A percentile compares a stretch with the other conserved stretches of the same genome.
These are phyloP conservation scores for Apophysomyces trapeziformis DNA, from an alignment of 371 early-diverging fungal genomes.

Conservation along the genomic window DNA sequence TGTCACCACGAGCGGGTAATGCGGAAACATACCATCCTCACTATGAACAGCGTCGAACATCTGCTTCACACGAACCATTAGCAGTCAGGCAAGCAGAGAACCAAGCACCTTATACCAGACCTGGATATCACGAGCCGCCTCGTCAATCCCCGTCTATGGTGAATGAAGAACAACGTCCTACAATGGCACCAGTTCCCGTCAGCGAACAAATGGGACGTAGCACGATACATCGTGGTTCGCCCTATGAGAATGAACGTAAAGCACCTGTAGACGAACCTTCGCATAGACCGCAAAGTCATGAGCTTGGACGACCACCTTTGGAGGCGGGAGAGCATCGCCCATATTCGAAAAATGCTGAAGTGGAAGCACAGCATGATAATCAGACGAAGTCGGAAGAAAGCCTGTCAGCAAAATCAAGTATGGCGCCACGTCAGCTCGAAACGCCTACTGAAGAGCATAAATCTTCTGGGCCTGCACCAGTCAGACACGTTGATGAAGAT, in stretches of 20 bases:
- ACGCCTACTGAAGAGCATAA: slow-evolving; percentile 6
- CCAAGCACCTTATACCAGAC: slow-evolving; percentile 8
- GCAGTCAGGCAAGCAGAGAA: slow-evolving; percentile 6
- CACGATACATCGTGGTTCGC: neutral
- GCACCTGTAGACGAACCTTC: neutral
- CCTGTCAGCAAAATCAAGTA: neutral
- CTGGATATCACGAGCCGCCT: slow-evolving; percentile 3
- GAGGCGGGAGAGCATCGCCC: slow-evolving; percentile 1
- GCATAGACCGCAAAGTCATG: neutral
- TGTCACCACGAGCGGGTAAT: slow-evolving; percentile 23
- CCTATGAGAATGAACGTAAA: slow-evolving; percentile 1
- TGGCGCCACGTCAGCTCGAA: slow-evolving; percentile 1
- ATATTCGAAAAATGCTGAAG: slow-evolving; percentile 5
- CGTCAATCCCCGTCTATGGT: neutral
- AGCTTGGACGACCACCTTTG: neutral
- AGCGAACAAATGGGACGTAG: neutral
- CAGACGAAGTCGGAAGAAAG: neutral
- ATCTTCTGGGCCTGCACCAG: slow-evolving; percentile 9
- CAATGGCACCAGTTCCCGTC: neutral
- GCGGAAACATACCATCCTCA: slow-evolving; percentile 21
- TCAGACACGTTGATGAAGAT: slow-evolving; percentile 23
- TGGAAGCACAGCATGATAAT: slow-evolving; percentile 6
- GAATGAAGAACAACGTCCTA: neutral
- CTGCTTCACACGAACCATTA: slow-evolving; percentile 22
- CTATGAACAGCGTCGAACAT: slow-evolving; percentile 23